Base-by-base conservation (phyloP, 75 land plant species). In the Selaginella moellendorffii region DNA sequence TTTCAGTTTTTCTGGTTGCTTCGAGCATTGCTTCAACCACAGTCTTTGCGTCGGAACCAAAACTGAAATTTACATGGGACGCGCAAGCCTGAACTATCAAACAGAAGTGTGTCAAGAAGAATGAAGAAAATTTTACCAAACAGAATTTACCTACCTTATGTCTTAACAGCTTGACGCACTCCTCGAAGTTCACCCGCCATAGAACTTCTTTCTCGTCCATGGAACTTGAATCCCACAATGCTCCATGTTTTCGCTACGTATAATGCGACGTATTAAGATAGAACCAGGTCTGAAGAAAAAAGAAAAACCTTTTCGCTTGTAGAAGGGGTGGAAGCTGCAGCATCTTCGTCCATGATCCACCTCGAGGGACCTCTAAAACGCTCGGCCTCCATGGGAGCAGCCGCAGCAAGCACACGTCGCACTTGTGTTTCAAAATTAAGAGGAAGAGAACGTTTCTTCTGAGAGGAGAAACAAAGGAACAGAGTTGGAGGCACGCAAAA, bases 111-210 rank as follows among this genome's bases (percentile, higher is more conserved):
- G n/a, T n/a, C n/a, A n/a, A n/a, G n/a, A n/a, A n/a, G n/a, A n/a
- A n/a, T n/a, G n/a, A n/a, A n/a, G n/a, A n/a, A n/a, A n/a, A n/a
- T n/a, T n/a, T n/a, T n/a, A n/a, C n/a, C n/a, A n/a, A n/a, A n/a
- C n/a, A n/a, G n/a, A n/a, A n/a, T n/a, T 1, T 26, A 29, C 53
- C 30, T 61, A 84, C 91, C 91, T 84, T 75, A 64, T 82, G 80
- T 64, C 91, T 77, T 20, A 87, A 72, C 71, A 74, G 64, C 22
- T 82, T 80, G 12, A 79, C 52, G 25, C 84, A 84, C 59, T 84
- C 87, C 65, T 87, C 91, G 68, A 73, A 84, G 59, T 87, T 87
- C 20, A 76, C 78, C 31, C 87, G 91, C 85, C 87, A 87, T 54
- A 82, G 76, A 54, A 83, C 65, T 67, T 79, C 80, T 74, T 71